Conservation (phyloP, 768 basidiomycete species). For the Rickenella mellea region DNA sequence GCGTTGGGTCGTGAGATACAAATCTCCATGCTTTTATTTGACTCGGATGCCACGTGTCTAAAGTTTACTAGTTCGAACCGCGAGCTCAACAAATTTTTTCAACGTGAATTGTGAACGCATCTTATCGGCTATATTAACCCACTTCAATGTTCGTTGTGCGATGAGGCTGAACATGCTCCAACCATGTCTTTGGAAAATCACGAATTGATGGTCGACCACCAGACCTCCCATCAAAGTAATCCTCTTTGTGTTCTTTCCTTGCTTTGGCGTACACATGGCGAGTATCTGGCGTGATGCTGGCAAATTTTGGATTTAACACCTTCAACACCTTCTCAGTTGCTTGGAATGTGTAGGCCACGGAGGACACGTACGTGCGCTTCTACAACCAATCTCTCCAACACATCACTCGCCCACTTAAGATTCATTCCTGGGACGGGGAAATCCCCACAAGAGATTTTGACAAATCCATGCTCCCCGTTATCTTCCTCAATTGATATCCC, state of each 20-base stretch:
- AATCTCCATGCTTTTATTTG: not conserved
- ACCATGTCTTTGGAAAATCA: conserved; percentile 85
- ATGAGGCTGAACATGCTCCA: no score
- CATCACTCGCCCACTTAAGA: conserved; percentile 89
- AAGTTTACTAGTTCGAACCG: not conserved
- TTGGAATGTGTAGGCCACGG: no score
- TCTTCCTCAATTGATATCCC: conserved; percentile 41
- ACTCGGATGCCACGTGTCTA: not conserved
- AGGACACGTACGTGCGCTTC: conserved; percentile 76
- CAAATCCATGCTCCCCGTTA: conserved; percentile 59
- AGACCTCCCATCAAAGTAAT: conserved; percentile 47
- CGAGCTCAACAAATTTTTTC: no score
- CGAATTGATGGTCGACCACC: conserved; percentile 53
- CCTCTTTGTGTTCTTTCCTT: conserved; percentile 65
- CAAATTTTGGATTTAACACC: conserved; percentile 36
- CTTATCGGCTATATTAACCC: no score
- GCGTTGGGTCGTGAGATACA: no score
- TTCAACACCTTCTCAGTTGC: conserved; percentile 22
- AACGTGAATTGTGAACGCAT: no score
- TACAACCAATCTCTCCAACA: conserved; percentile 64
- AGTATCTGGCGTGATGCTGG: conserved; percentile 68
- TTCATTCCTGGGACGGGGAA: conserved; percentile 81
- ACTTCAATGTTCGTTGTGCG: no score
- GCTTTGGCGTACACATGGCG: conserved; percentile 70
- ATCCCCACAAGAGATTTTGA: conserved; percentile 88